Base-by-base conservation (phyloP, 306 rosid genomes). In the Lathyrus sativus region DNA sequence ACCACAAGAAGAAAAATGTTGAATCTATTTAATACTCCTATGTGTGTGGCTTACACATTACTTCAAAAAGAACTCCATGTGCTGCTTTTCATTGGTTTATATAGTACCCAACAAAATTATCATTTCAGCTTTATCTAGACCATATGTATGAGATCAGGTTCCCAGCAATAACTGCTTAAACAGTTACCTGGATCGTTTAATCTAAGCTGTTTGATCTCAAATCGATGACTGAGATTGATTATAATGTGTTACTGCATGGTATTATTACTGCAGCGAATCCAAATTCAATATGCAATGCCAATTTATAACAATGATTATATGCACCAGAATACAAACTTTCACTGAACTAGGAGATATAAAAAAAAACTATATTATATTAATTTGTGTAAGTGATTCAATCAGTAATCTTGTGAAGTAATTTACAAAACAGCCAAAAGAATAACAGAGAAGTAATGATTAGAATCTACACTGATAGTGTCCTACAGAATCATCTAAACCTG, bases 391-490 rank as follows among this genome's bases (percentile, higher is more conserved):
- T 12, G 22, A 69, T 72, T 57, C 39, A 73, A 73, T 63, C 19
- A n/a, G n/a, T n/a, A n/a, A n/a, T n/a, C 63, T 72, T 63, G 73
- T 44, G 41, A 65, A 62, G 53, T 81, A 76, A 79, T 78, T 68
- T 82, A 84, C 86, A 86, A 67, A 15, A 61, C 49, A 64, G 60
- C 64, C 48, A 42, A 39, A 62, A 39, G 11, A 61, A 18, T 24
- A 61, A 26, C 15, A 55, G 60, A 28, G 13, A 59, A 39, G 43
- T 10, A 51, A 65, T 57, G 43, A 57, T 56, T 73, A 45, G 67
- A 79, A 65, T 80, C 76, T 85, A 74, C 67, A 60, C 76, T 68
- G 70, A 67, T 31, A 49, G 67, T 19, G 26, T 67, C 53, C 17
- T 60, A 71, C 74, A 28, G 73, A 73, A 70, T 46, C 62, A 33